These are phyloP conservation scores for Acacia acuminata DNA, from an alignment of 306 rosid species.

Conservation along the genomic window DNA sequence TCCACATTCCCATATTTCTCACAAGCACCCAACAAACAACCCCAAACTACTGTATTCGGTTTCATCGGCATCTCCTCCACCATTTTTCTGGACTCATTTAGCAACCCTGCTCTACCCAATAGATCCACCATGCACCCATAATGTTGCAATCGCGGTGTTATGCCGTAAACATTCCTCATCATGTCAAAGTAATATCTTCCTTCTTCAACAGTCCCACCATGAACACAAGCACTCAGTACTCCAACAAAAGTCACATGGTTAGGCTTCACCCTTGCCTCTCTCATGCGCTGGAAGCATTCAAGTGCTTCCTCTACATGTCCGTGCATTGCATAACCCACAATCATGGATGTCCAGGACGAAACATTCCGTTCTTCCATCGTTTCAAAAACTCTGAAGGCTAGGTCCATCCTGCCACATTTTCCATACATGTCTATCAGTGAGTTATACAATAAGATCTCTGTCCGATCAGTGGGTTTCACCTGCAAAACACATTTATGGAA, in stretches of 20 bases:
- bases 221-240: slow-evolving; percentile 78
- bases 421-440: slow-evolving; percentile 86
- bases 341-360: slow-evolving; percentile 83
- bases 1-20: slow-evolving; percentile 75
- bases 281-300: slow-evolving; percentile 60
- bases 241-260: slow-evolving; percentile 74
- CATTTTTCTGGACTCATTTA: slow-evolving; percentile 61
- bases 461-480: slow-evolving; percentile 36
- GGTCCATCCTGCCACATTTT: slow-evolving; percentile 79
- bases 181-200: slow-evolving; percentile 63
- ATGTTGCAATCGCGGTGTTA: slow-evolving; percentile 61
- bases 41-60: slow-evolving; percentile 74
- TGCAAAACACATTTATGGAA: slow-evolving; percentile 67
- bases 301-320: slow-evolving; percentile 74
- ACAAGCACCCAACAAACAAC: slow-evolving; percentile 81
- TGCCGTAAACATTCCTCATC: slow-evolving; percentile 62
- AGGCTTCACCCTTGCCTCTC: slow-evolving; percentile 61
- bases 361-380: slow-evolving; percentile 54
- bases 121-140: slow-evolving; percentile 88
- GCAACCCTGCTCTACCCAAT: slow-evolving; percentile 73
- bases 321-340: slow-evolving; percentile 78
- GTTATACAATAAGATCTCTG: slow-evolving; percentile 52
- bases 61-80: slow-evolving; percentile 82
- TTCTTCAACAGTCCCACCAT: slow-evolving; percentile 65
- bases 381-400: slow-evolving; percentile 60